phyloP scores from a whole-genome alignment of 306 rosid genomes.

The Vigna radiata region DNA sequence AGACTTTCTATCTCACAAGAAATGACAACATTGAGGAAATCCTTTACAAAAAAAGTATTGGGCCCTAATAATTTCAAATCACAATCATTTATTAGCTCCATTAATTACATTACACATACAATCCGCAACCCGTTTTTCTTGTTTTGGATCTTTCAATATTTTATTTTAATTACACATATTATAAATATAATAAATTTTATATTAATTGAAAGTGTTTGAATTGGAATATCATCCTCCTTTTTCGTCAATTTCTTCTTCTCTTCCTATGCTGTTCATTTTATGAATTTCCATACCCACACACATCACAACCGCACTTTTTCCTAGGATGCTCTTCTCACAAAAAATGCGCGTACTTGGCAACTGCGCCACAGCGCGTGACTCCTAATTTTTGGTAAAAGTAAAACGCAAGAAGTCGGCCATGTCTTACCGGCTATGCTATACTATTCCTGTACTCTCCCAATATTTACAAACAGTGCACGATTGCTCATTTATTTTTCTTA shows the following conservation, averaged over 20 bases:
- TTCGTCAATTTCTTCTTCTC: no score
- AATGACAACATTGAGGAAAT: slow-evolving; percentile 5
- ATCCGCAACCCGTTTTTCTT: no score
- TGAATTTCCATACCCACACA: neutral
- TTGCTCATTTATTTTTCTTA: no score
- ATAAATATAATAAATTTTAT: no score
- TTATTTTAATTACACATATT: no score
- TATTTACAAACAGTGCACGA: neutral
- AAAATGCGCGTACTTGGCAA: neutral
- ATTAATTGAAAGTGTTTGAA: no score
- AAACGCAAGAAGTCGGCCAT: neutral
- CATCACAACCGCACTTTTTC: neutral
- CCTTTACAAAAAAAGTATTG: slow-evolving; percentile 10
- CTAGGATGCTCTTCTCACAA: slow-evolving; percentile 22
- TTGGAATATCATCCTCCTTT: no score
- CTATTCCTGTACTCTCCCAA: neutral
- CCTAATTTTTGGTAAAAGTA: slow-evolving; percentile 18
- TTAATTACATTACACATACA: neutral
- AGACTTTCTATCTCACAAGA: slow-evolving; percentile 20
- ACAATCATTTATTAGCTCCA: slow-evolving; percentile 2
- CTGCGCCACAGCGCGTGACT: slow-evolving; percentile 20
- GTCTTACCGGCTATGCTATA: neutral
- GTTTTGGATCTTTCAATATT: no score
- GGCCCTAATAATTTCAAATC: slow-evolving; percentile 10
- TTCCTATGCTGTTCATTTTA: no score